These are phyloP conservation scores for Fusarium oligoseptatum DNA, from an alignment of 2,329 filamentous ascomycete genomes.

Conservation along the genomic window DNA sequence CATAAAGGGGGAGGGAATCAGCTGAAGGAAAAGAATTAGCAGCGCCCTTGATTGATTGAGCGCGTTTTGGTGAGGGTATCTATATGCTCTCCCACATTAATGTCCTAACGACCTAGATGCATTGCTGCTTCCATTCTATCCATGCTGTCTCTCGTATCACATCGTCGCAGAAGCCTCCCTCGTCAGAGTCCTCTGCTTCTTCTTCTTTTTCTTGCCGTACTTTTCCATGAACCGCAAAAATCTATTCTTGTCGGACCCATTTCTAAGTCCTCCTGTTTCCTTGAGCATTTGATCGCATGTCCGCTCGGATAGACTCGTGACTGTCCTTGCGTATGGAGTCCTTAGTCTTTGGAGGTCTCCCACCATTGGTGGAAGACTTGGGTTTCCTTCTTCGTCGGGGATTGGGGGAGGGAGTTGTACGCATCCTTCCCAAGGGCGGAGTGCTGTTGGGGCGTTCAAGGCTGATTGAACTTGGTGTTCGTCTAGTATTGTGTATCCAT, in stretches of 20 bases:
- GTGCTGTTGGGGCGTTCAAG: not conserved
- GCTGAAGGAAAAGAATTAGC: not conserved
- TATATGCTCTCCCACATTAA: not conserved
- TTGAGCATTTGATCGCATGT: conserved; percentile 18
- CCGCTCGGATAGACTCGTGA: conserved; percentile 29
- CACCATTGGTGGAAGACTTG: conserved; percentile 32
- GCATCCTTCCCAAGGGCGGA: conserved; percentile 38
- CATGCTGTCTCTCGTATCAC: not conserved
- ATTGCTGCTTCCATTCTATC: not conserved
- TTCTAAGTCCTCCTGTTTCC: not conserved
- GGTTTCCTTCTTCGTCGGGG: conserved; percentile 25
- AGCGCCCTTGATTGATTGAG: not conserved
- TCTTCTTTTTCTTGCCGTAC: conserved; percentile 27
- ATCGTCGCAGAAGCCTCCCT: conserved; percentile 27
- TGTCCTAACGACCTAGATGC: conserved; percentile 6
- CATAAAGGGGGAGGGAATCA: not conserved
- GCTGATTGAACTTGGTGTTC: conserved; percentile 29
- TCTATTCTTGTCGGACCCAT: conserved; percentile 20
- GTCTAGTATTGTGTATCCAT: conserved; percentile 40
- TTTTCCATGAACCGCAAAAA: conserved; percentile 28
- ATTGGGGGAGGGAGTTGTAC: conserved; percentile 46
- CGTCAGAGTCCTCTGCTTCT: conserved; percentile 25
- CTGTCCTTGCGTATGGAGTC: conserved; percentile 5
- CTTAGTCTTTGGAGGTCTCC: conserved; percentile 30
- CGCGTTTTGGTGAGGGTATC: conserved; percentile 8